Evolutionary conservation across 73 alveolate species (phyloP), one percentile per base, ranked within the genome.

Genomic region (Paramecium tetraurelia): DNA sequence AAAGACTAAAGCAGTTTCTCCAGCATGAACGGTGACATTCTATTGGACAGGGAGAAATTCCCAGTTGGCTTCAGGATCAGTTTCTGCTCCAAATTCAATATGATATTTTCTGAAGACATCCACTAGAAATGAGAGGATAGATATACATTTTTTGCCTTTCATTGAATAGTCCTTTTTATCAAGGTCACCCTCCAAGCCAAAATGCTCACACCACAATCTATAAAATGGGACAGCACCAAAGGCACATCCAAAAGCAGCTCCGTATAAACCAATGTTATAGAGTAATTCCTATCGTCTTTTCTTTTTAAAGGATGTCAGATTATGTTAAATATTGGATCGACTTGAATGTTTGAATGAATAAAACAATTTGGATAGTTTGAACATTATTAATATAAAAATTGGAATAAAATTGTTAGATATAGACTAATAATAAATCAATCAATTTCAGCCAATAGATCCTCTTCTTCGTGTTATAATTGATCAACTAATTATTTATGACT

Each of bases 1-100:
- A 86, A 96, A 96, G 16, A 96, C 97, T 16, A 96, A 95, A 1
- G 96, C 94, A 14, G 98, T 95, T 71, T 96, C 98, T 40, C 98
- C 98, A 53, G 98, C 97, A 86, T 93, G 94, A 21, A 96, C 97
- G 11, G 85, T 92, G 11, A 96, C 93, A 27, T 94, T 38, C 24
- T 92, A 35, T 38, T 94, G 53, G 10, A 76, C 85, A 12, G 98
- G 96, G 7, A 93, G 95, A 77, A 96, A 96, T 21, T 94, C 96
- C 98, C 98, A 96, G 21, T 95, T 95, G 14, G 94, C 92, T 69
- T 93, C 97, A 44, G 96, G 97, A 84, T 96, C 95, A 22, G 95
- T 77, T 40, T 93, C 96, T 12, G 97, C 95, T 93, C 86, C 86
- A 76, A 96, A 96, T 38, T 75, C 57, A 53, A 96, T 92, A 24